Evolutionary conservation across 2,329 filamentous ascomycete species (phyloP).

Genomic region (Kalaharituber pfeilii): DNA sequence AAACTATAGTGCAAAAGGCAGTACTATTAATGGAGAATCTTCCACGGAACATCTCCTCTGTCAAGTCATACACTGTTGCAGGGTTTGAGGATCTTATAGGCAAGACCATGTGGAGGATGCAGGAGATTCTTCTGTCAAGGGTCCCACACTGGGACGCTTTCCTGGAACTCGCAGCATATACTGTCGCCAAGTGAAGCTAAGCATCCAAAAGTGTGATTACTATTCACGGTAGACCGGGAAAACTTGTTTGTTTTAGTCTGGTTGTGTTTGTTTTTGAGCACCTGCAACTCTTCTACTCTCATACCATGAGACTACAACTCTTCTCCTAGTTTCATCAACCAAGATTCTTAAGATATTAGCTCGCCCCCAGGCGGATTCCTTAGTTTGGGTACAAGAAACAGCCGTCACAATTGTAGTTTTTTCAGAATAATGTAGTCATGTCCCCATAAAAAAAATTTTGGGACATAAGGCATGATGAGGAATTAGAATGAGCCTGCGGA

Average conservation of each 20-base stretch:
- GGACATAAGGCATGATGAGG: slow-evolving; percentile 81
- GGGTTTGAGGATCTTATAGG: slow-evolving; percentile 40
- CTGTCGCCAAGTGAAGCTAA: slow-evolving; percentile 44
- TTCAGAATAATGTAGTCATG: slow-evolving; percentile 93
- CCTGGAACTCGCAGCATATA: too few relatives aligned
- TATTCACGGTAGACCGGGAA: slow-evolving; percentile 57
- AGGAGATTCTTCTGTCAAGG: too few relatives aligned
- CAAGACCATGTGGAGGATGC: too few relatives aligned
- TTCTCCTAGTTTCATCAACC: slow-evolving; percentile 62
- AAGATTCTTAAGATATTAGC: slow-evolving; percentile 67
- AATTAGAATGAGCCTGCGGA: slow-evolving; percentile 93
- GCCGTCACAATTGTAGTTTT: slow-evolving; percentile 72
- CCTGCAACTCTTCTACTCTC: too few relatives aligned
- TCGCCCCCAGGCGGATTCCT: slow-evolving; percentile 56
- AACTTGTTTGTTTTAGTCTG: too few relatives aligned
- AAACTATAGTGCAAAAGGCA: slow-evolving; percentile 59
- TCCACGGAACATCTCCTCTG: slow-evolving; percentile 48
- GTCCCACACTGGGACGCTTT: too few relatives aligned
- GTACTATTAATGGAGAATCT: slow-evolving; percentile 77
- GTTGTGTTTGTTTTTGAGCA: slow-evolving; percentile 94
- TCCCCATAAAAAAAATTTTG: slow-evolving; percentile 69
- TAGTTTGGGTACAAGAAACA: slow-evolving; percentile 62
- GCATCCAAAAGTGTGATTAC: slow-evolving; percentile 39
- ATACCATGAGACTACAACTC: too few relatives aligned
- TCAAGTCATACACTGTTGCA: slow-evolving; percentile 37